Base-by-base conservation (phyloP, 495 filamentous ascomycete species). In the Penicillium nucicola region DNA sequence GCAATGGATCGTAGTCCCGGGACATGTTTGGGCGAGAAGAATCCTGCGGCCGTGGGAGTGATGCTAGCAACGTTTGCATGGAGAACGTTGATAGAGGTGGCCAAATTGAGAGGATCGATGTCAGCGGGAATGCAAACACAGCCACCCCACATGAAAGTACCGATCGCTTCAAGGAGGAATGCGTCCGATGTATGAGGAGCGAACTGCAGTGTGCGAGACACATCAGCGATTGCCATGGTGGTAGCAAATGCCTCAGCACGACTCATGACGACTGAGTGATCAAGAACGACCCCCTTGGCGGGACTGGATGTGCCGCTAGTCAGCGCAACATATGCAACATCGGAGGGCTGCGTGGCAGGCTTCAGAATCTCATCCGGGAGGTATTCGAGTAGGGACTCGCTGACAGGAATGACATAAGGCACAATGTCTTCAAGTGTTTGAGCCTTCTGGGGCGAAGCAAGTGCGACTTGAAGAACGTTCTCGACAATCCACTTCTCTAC, bases 161-260 rank as follows among this genome's bases (percentile, higher is more conserved):
- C 66, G 14, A 76, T 66, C 0, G 65, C 55, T 33, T 79, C 76
- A 0, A 68, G 50, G 5, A 74, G 48, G 34, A 70, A 74, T 14
- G 69, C 57, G 42, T 77, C 76, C 11, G 70, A 74, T 0, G 66
- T 69, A n/a, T 73, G 70, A 2, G 65, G 32, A 4, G 81, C 78
- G 34, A 82, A 75, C 50, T 88, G 84, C 52, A 88, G 71, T 10
- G 83, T 75, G 4, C 82, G 68, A 0, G 79, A 81, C 4, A 65
- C 61, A 2, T 70, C 55, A n/a, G 70, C 65, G 3, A 84, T 67
- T 0, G 61, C 50, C 8, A 81, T 58, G 0, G 70, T 71, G 1
- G 68, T 63, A 1, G 75, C 77, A 36, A 83, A 81, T 2, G 68
- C 65, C 9, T 50, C 48, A 40, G 80, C 77, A 15, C 75, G 62